Percentiles rank a stretch among this genome's conserved stretches.
Conservation (phyloP, 331 rosid genomes). For the Rosa hybrid region DNA sequence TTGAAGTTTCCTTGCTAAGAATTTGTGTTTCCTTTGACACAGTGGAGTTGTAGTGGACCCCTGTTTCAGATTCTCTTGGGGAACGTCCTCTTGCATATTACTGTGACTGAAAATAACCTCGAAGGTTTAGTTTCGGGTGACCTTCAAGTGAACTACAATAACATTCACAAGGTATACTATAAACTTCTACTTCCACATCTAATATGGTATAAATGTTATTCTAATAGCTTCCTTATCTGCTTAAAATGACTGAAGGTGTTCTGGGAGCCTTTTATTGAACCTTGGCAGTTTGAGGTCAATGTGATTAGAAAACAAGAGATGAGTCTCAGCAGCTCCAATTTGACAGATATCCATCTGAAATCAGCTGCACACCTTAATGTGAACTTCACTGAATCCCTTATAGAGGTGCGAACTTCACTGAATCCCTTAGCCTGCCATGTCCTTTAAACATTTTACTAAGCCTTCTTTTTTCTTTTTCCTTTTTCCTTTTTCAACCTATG, state of each 20-base stretch:
- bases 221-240: conserved; percentile 27
- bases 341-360: conserved; percentile 60
- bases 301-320: conserved; percentile 62
- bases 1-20: conserved; percentile 14
- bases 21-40: conserved; percentile 24
- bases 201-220: conserved; percentile 17
- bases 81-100: conserved; percentile 54
- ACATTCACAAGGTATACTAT: conserved; percentile 72
- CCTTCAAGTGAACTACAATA: conserved; percentile 75
- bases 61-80: conserved; percentile 69
- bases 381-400: conserved; percentile 78
- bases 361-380: conserved; percentile 69
- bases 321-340: conserved; percentile 56
- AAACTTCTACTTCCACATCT: neutral
- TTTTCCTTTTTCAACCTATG: neutral
- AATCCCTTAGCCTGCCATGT: conserved; percentile 26
- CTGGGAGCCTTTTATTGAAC: conserved; percentile 96
- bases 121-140: conserved; percentile 57
- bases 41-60: conserved; percentile 92
- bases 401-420: conserved; percentile 80
- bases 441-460: neutral
- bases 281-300: conserved; percentile 76
- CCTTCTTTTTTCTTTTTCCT: neutral
- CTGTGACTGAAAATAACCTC: conserved; percentile 41
- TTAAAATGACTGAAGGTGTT: conserved; percentile 58